Evolutionary conservation across 148 eudicot species (phyloP), one percentile per base, ranked within the genome.

Genomic region (Spergularia bocconei): DNA sequence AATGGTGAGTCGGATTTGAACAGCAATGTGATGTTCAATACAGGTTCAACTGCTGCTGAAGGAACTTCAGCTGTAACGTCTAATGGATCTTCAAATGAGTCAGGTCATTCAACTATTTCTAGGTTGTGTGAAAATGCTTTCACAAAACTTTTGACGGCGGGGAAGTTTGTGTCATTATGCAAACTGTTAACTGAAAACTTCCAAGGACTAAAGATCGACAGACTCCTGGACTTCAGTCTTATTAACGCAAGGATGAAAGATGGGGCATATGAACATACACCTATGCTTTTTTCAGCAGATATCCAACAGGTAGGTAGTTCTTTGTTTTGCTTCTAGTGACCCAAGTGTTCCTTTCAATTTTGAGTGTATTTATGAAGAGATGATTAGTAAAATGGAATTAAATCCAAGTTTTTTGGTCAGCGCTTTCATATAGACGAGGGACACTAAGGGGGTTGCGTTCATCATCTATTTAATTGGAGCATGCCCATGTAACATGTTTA

Each of bases 251-350:
- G 88, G 87, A 85, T 94, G 82, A 87, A 88, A 80, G 91, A 86
- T 62, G 90, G 89, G 72, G 87, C 85, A 47, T 94, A 94, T 83
- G 97, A 91, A 70, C 79, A 63, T 44, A 73, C 83, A 53, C 96
- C 97, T 63, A 14, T 62, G 77, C 91, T 84, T 57, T 92, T 90
- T 74, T 79, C 85, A 20, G 84, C 89, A 14, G 98, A 94, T 82
- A 78, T 92, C 70, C 97, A 88, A 77, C 84, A 84, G 96, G 98
- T 94, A 82, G 20, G 57, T 62, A 21, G 21, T 64, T 71, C 19
- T 21, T 38, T 25, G n/a, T 36, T 77, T 33, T 60, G 14, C 17
- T 64, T 48, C 53, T 17, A n/a, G 25, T 25, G 48, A 44, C 17
- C 11, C 50, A 48, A 25, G 36, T 62, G 58, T 20, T 50, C 6